Base-by-base conservation (phyloP, 345 rosid genomes). In the Trapa incisa region DNA sequence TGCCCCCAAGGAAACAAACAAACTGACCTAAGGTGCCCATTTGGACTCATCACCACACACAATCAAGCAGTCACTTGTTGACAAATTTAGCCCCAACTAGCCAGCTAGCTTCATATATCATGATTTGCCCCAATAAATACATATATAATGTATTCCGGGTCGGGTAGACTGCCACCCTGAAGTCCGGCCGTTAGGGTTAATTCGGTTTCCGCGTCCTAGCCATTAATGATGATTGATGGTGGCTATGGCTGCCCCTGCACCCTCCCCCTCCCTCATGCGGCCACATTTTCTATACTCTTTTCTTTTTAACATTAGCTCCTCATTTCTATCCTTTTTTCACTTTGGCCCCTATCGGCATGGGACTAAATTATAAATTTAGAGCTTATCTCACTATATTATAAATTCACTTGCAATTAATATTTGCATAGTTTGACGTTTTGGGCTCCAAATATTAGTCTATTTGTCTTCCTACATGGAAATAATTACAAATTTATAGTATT, bases 161-260 rank as follows among this genome's bases (percentile, higher is more conserved):
- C 60, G 33, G 60, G 60, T n/a, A 6, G 32, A 35, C 60, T 10
- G 35, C 33, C 35, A 14, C 57, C 2, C 13, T 1, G 37, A 22
- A 22, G 37, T 3, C 3, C 12, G 0, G 12, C 33, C 8, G 13
- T 4, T 12, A 14, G 61, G 67, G 67, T 62, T 35, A 48, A 50
- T 45, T 36, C 42, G 67, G 63, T 70, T 70, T 70, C 65, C 72
- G 72, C 72, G 72, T 70, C 61, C 47, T 47, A 0, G 61, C 60
- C 72, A 69, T 69, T 45, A 69, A 61, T 69, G 72, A 62, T 60
- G 66, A 60, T 11, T 58, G 62, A 56, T 22, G 47, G 29, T 22
- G 29, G 29, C 29, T 22, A 22, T 22, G 29, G 29, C 29, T 22
- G 29, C 29, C 29, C 29, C 29, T 22, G 29, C 29, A 22, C 29